phyloP scores from a whole-genome alignment of 1,284 basidiomycete genomes.

The Ustilago bromivora region DNA sequence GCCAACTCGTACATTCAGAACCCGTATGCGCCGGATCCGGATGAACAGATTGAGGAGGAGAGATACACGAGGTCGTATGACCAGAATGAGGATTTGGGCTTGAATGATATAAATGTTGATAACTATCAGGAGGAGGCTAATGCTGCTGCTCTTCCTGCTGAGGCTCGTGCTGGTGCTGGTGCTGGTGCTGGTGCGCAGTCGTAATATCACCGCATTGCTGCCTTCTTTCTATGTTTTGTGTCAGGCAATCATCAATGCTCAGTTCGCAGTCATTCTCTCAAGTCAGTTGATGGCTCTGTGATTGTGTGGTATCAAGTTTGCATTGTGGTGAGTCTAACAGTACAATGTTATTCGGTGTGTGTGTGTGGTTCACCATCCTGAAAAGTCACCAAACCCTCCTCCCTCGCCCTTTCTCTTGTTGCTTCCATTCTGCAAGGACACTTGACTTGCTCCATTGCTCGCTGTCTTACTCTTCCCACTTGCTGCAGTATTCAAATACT shows the following conservation, averaged over 20 bases:
- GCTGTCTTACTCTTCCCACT: not conserved
- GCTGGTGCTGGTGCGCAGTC: not conserved
- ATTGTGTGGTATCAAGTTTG: not conserved
- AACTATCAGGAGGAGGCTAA: conserved; percentile 41
- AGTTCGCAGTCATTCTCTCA: not conserved
- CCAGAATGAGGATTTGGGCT: conserved; percentile 94
- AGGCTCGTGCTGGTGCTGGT: too few relatives aligned
- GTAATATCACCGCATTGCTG: not conserved
- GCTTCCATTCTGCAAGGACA: not conserved
- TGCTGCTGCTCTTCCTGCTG: not conserved
- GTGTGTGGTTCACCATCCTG: conserved; percentile 42
- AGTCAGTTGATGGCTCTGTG: not conserved
- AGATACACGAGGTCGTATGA: conserved; percentile 85
- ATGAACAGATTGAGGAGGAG: conserved; percentile 74
- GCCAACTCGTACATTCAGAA: conserved; percentile 97
- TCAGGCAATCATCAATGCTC: not conserved
- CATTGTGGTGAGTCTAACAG: not conserved
- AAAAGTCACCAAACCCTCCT: conserved; percentile 64
- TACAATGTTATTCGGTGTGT: not conserved
- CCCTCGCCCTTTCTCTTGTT: conserved; percentile 28
- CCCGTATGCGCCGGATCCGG: conserved; percentile 75
- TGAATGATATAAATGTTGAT: conserved; percentile 92
- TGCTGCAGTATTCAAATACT: conserved; percentile 22
- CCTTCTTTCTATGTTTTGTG: too few relatives aligned
- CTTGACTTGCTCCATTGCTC: not conserved